Percentiles rank a stretch among this genome's conserved stretches.
These are phyloP conservation scores for Scenedesmus sp. DNA, from an alignment of 163 green algal species.

Conservation along the genomic window DNA sequence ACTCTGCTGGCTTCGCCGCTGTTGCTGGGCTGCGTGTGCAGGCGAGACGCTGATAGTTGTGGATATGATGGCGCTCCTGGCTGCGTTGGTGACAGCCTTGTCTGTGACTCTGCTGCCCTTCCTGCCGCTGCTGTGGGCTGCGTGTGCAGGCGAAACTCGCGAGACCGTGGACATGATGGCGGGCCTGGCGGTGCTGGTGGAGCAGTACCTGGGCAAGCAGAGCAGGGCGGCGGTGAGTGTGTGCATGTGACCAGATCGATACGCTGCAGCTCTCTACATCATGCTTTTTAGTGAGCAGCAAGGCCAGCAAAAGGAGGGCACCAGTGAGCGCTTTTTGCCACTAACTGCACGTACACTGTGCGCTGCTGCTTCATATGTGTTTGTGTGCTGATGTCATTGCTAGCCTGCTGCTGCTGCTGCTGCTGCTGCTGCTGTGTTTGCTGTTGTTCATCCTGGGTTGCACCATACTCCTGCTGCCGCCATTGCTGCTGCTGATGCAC, in stretches of 20 bases:
- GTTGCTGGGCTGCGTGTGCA: too few relatives aligned
- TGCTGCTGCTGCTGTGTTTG: too few relatives aligned
- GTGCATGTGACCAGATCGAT: not conserved
- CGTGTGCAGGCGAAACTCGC: slow-evolving; percentile 75
- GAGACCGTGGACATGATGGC: slow-evolving; percentile 84
- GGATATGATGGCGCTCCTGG: not conserved
- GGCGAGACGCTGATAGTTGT: too few relatives aligned
- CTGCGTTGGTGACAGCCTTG: not conserved
- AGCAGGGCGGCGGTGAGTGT: slow-evolving; percentile 23
- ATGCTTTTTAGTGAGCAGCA: too few relatives aligned
- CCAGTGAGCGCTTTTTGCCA: too few relatives aligned
- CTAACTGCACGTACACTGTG: not conserved
- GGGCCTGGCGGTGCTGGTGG: slow-evolving; percentile 56
- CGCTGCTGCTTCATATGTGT: not conserved
- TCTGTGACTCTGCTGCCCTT: not conserved
- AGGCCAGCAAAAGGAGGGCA: too few relatives aligned
- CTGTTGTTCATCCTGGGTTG: too few relatives aligned
- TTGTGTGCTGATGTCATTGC: too few relatives aligned
- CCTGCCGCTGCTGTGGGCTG: not conserved
- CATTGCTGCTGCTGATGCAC: not conserved
- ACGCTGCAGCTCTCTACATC: too few relatives aligned
- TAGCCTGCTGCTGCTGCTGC: not conserved
- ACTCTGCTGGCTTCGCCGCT: too few relatives aligned
- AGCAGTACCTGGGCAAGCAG: slow-evolving; percentile 53
- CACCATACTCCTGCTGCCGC: not conserved